Percentiles rank a stretch among this genome's conserved stretches.
Conservation (phyloP, 495 filamentous ascomycete genomes). For the Xylaria telfairii region DNA sequence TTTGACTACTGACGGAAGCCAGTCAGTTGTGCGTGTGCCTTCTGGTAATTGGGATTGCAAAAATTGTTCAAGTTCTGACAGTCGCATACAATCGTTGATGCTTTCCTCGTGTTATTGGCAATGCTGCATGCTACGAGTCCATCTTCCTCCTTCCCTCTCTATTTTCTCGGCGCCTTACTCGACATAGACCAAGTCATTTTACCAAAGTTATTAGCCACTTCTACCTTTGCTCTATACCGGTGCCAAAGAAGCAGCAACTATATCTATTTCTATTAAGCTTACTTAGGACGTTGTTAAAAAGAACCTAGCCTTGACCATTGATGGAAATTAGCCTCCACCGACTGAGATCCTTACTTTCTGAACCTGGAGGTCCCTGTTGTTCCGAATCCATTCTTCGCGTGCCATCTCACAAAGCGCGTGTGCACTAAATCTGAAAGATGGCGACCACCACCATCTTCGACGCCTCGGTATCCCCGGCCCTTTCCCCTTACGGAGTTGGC, state of each 20-base stretch:
- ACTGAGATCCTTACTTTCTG: background rate
- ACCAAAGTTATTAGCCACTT: background rate
- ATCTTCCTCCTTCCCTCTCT: background rate
- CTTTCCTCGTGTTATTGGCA: too few relatives aligned
- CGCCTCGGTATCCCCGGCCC: background rate
- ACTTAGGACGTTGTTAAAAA: too few relatives aligned
- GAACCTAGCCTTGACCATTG: too few relatives aligned
- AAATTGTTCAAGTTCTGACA: too few relatives aligned
- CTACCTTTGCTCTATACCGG: background rate
- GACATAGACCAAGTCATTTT: background rate
- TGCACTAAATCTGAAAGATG: background rate
- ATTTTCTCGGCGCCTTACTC: background rate
- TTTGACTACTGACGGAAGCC: too few relatives aligned
- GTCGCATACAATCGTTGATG: too few relatives aligned
- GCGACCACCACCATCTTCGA: conserved; percentile 21
- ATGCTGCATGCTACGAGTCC: background rate
- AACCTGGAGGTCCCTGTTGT: background rate
- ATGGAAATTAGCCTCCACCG: background rate
- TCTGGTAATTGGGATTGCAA: too few relatives aligned
- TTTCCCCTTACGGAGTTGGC: background rate
- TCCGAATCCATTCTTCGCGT: background rate
- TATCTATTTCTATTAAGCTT: background rate
- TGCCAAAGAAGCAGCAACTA: background rate
- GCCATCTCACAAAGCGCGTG: background rate
- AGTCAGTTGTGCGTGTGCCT: too few relatives aligned